These are phyloP conservation scores for Erodium texanum DNA, from an alignment of 441 rosid genomes.

Conservation along the genomic window DNA sequence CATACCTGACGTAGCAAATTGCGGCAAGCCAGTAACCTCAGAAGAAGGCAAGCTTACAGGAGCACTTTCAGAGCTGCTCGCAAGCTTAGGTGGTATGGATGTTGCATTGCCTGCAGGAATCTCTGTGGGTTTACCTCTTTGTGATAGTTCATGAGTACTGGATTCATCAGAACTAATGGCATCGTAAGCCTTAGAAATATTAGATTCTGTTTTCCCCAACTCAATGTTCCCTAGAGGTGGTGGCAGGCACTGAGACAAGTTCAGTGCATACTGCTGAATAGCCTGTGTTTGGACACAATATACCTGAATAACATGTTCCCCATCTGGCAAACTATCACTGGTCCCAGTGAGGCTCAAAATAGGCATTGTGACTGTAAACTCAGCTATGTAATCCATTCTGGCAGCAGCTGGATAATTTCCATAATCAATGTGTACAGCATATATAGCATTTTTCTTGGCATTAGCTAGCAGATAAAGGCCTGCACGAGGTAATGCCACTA, in stretches of 20 bases:
- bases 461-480: constrained; percentile 74
- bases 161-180: constrained; percentile 25
- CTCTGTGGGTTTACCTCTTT: constrained; percentile 30
- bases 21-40: constrained; percentile 30
- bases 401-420: constrained; percentile 66
- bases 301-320: constrained; percentile 42
- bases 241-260: constrained; percentile 43
- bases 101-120: constrained; percentile 21
- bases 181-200: constrained; percentile 24
- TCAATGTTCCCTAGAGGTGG: constrained; percentile 33
- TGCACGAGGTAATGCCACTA: constrained; percentile 56
- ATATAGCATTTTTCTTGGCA: constrained; percentile 83
- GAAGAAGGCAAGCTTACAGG: constrained; percentile 34
- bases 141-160: constrained; percentile 28
- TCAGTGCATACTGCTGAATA: constrained; percentile 47
- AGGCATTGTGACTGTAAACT: constrained; percentile 83
- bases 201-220: constrained; percentile 34
- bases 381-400: constrained; percentile 77
- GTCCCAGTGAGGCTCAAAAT: constrained; percentile 57
- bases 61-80: constrained; percentile 29
- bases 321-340: constrained; percentile 39
- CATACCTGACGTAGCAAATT: constrained; percentile 23
- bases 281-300: constrained; percentile 51
- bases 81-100: constrained; percentile 19
- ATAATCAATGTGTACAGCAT: constrained; percentile 75